These are phyloP conservation scores for Fragosphaeria purpurea DNA, from an alignment of 2,329 filamentous ascomycete genomes.

Conservation along the genomic window DNA sequence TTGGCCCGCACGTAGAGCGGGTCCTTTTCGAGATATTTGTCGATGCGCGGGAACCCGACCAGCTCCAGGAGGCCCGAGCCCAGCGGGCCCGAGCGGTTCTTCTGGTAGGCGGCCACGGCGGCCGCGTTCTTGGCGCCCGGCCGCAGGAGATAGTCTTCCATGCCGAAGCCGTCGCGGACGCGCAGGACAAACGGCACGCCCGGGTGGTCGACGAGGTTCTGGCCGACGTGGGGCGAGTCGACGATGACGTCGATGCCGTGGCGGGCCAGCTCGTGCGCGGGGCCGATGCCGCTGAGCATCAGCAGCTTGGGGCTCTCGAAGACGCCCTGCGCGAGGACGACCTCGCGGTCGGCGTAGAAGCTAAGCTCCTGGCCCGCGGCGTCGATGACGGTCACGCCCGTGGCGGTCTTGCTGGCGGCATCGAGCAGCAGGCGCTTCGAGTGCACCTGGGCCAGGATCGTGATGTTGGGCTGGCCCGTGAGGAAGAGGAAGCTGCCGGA, in stretches of 20 bases:
- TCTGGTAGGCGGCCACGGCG: slow-evolving; percentile 26
- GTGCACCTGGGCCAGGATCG: slow-evolving; percentile 34
- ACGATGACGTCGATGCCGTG: slow-evolving; percentile 44
- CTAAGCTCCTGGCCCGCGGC: slow-evolving; percentile 29
- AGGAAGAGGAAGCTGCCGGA: slow-evolving; percentile 42
- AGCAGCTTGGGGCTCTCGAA: slow-evolving; percentile 57
- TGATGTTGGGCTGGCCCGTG: slow-evolving; percentile 43
- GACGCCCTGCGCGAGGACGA: slow-evolving; percentile 39
- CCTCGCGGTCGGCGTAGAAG: slow-evolving; percentile 38
- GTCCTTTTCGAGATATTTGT: slow-evolving; percentile 39
- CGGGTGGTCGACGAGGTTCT: slow-evolving; percentile 54
- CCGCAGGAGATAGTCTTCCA: slow-evolving; percentile 32
- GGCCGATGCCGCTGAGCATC: slow-evolving; percentile 55
- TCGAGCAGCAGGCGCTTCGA: slow-evolving; percentile 43
- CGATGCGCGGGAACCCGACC: slow-evolving; percentile 47
- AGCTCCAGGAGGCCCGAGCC: slow-evolving; percentile 33
- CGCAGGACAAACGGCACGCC: slow-evolving; percentile 41
- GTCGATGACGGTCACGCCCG: slow-evolving; percentile 37
- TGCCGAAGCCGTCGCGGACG: slow-evolving; percentile 29
- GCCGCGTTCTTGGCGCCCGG: slow-evolving; percentile 23
- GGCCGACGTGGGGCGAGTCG: slow-evolving; percentile 52
- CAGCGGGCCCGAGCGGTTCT: slow-evolving; percentile 26
- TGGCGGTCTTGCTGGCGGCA: slow-evolving; percentile 24
- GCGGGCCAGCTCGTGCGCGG: slow-evolving; percentile 37
- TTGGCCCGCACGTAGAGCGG: slow-evolving; percentile 35